phyloP scores from a whole-genome alignment of 2,329 filamentous ascomycete species.

The Hymenotorrendiella dingleyae region DNA sequence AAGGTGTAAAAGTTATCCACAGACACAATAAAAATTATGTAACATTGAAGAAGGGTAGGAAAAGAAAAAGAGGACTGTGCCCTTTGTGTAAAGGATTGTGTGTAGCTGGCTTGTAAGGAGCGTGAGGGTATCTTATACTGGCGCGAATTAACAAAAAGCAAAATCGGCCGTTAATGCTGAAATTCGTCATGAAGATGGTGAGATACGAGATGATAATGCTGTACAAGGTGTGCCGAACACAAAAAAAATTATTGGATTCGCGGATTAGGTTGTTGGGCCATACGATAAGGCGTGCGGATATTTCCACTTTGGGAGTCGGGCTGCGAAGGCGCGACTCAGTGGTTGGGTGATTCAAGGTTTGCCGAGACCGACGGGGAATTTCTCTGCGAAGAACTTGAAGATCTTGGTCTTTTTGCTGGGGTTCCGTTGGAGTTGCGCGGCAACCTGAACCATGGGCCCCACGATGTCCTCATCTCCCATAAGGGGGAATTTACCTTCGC shows the following conservation, averaged over 20 bases:
- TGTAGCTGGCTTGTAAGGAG: slow-evolving; percentile 23
- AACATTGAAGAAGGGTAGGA: not conserved
- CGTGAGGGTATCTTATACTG: slow-evolving; percentile 18
- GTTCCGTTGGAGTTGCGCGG: slow-evolving; percentile 26
- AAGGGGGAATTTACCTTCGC: slow-evolving; percentile 77
- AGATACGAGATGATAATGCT: slow-evolving; percentile 3
- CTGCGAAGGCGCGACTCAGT: not conserved
- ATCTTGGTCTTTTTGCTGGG: slow-evolving; percentile 30
- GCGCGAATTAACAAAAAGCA: not conserved
- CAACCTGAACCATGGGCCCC: slow-evolving; percentile 64
- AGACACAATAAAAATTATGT: slow-evolving; percentile 4
- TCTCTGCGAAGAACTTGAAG: slow-evolving; percentile 29
- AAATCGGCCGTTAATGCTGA: slow-evolving; percentile 3
- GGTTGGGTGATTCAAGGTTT: slow-evolving; percentile 13
- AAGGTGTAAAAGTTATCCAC: slow-evolving; percentile 8
- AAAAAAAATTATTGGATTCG: too few relatives aligned
- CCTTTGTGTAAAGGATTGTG: slow-evolving; percentile 12
- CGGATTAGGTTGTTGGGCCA: slow-evolving; percentile 2
- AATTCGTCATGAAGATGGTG: slow-evolving; percentile 3
- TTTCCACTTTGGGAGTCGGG: too few relatives aligned
- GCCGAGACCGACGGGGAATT: slow-evolving; percentile 28
- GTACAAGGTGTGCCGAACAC: too few relatives aligned
- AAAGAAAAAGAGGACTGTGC: slow-evolving; percentile 7
- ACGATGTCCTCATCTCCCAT: slow-evolving; percentile 90
- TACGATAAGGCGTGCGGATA: too few relatives aligned